Base-by-base conservation (phyloP, 306 rosid species). In the Inga laurina region DNA sequence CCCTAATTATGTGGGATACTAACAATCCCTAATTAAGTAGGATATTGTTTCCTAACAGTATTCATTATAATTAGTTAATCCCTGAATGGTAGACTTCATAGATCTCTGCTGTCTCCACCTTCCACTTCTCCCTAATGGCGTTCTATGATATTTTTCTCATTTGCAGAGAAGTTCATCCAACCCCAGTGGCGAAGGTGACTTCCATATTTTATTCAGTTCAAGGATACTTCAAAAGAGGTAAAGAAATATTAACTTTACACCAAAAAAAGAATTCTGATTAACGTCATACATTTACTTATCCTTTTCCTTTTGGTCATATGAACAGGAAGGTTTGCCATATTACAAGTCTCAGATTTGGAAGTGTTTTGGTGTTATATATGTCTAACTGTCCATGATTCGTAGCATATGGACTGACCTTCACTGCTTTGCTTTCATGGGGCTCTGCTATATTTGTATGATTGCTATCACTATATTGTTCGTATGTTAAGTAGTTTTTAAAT, bases 111-210 rank as follows among this genome's bases (percentile, higher is more conserved):
- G 46, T 35, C 10, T 64, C 39, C 18, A 11, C 12, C 12, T 64
- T 39, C 43, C 43, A 39, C 43, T 6, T 39, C 21, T 64, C 72
- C n/a, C 19, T 56, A 72, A 82, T 71, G 18, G 18, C 37, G 52
- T 49, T 72, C 13, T 82, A 46, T 82, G 78, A 62, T 34, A 62
- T 35, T 82, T 73, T 70, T 83, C 39, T 51, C 49, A 73, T 66
- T 89, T 85, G 77, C 88, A 91, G 94, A 82, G 34, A 89, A 81
- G 88, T 16, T 85, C 77, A 81, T 76, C 10, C 84, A 90, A 82
- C 91, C 92, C 56, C 92, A 81, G 74, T 89, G 94, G 94, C 86
- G 85, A 84, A 91, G 92, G 85, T 91, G 90, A 89, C n/a, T 81
- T 83, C 57, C 21, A 13, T 21, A 6, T 22, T 41, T 76, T 72